Evolutionary conservation across 345 rosid species (phyloP).

Genomic region (Citropsis articulata): DNA sequence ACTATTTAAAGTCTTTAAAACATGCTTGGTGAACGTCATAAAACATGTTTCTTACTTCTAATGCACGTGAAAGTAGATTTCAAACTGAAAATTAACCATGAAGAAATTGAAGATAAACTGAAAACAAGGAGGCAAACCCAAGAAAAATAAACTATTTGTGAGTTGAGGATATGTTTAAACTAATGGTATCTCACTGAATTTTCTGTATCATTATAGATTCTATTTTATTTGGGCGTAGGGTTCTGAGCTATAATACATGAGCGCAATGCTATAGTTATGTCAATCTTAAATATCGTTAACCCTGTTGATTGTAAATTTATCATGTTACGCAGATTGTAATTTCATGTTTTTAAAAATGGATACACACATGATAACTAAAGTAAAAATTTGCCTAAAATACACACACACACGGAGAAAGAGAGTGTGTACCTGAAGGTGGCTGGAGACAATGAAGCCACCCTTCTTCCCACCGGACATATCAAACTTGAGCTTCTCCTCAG

Average conservation of each 20-base stretch:
- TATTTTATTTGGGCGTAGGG: too few species aligned
- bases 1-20: neutral
- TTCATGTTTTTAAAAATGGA: too few species aligned
- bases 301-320: too few species aligned
- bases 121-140: neutral
- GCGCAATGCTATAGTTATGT: too few species aligned
- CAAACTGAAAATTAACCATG: neutral
- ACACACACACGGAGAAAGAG: too few species aligned
- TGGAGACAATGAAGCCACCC: constrained; percentile 96
- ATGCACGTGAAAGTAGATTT: neutral
- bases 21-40: neutral
- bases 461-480: constrained; percentile 97
- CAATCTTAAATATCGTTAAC: too few species aligned
- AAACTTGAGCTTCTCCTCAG: constrained; percentile 77
- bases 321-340: too few species aligned
- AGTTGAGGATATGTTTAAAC: neutral
- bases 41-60: neutral
- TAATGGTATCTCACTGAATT: neutral
- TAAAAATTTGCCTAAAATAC: too few species aligned
- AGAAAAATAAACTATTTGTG: neutral
- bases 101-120: neutral
- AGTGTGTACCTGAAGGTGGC: constrained; percentile 81
- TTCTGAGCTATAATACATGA: too few species aligned
- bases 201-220: neutral
- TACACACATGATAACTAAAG: too few species aligned